These are phyloP conservation scores for Hypoxylon sp. DNA, from an alignment of 2,329 filamentous ascomycete species.

Conservation along the genomic window DNA sequence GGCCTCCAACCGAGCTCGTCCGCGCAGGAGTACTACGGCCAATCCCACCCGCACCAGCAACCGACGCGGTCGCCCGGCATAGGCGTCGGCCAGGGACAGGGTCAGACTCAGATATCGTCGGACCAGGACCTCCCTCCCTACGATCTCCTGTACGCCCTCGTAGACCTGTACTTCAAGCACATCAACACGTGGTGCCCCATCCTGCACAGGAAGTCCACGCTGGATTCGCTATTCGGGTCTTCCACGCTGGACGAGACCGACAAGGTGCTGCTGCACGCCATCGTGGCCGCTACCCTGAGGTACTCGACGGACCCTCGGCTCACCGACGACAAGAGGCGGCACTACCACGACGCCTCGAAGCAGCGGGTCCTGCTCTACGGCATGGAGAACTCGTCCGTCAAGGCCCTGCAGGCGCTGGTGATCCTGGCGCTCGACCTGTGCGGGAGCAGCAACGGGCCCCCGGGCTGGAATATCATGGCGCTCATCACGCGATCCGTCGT, in stretches of 20 bases:
- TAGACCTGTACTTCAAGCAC: slow-evolving; percentile 81
- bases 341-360: slow-evolving; percentile 83
- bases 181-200: slow-evolving; percentile 90
- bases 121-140: slow-evolving; percentile 78
- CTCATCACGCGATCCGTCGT: slow-evolving; percentile 89
- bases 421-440: slow-evolving; percentile 86
- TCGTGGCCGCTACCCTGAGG: slow-evolving; percentile 85
- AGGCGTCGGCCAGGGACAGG: slow-evolving; percentile 58
- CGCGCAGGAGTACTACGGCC: slow-evolving; percentile 60
- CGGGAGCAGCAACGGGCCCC: slow-evolving; percentile 86
- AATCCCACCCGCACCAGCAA: slow-evolving; percentile 44
- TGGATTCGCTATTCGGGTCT: slow-evolving; percentile 83
- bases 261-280: slow-evolving; percentile 82
- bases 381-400: slow-evolving; percentile 88
- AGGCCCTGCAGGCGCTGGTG: slow-evolving; percentile 84
- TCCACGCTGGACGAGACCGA: slow-evolving; percentile 81
- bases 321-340: slow-evolving; percentile 73
- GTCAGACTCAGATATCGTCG: slow-evolving; percentile 55
- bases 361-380: slow-evolving; percentile 87
- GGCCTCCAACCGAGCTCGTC: slow-evolving; percentile 51
- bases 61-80: slow-evolving; percentile 66
- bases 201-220: slow-evolving; percentile 81
- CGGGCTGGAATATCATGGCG: slow-evolving; percentile 90
- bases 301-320: slow-evolving; percentile 82
- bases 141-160: slow-evolving; percentile 74